Evolutionary conservation across 2,329 filamentous ascomycete species (phyloP), one percentile per base, ranked within the genome.

Genomic region (Aspergillus fijiensis): DNA sequence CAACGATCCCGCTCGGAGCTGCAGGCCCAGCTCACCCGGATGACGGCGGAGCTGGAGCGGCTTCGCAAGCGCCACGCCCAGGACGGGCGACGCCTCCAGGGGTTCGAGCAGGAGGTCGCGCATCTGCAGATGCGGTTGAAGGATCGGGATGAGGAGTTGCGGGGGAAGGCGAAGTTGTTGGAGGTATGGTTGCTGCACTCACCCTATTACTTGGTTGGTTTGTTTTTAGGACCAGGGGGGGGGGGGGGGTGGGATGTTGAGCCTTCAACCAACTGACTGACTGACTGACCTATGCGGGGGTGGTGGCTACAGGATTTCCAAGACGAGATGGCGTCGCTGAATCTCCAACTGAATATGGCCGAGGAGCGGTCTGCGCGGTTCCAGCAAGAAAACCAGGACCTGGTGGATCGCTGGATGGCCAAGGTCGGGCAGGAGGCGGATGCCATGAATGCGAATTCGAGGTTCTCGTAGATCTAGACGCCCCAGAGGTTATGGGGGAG

Each of bases 391-490:
- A 98, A 98, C 72, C 88, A 91, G 71, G 90, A 96, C 66, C 82
- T 99, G 58, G 87, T 97, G 56, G 89, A 92, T 73, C 84, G 95
- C 57, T 98, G 93, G 92, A 93, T 98, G 89, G 87, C 86, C 71
- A 84, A 89, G 64, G 95, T 95, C 85, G 89, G 88, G 4, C 85
- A 88, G 72, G 93, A 97, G 79, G 94, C 91, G 11, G 90, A 95
- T 58, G 88, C 86, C 63, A 93, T 96, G 89, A 98, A 98, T 70
- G 74, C 83, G 54, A 77, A 79, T 59, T 79, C 79, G 42, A 80
- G 76, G 51, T 82, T 76, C 66, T 79, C 78, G 55, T 81, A 68
- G 74, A 10, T 6, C 14, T 14, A 14, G 33, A 35, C 27, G 14
- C 11, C 10, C 11, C 33, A 35, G 14, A 14, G 10, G 33, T 12